phyloP scores from a whole-genome alignment of 352 stramenopile species.

The Phytophthora kernoviae region DNA sequence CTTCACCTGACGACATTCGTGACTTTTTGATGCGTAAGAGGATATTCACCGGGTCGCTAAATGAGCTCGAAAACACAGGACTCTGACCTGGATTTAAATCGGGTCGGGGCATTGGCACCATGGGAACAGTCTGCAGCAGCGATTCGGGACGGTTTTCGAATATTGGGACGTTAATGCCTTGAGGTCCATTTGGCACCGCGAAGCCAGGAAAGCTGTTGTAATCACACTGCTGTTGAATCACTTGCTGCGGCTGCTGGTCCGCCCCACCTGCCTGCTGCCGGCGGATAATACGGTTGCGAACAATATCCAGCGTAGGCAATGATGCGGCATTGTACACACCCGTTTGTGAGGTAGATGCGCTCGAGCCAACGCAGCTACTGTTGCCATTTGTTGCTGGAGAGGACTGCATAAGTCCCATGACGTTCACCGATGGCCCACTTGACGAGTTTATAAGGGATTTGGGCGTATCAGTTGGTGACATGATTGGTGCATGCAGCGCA shows the following conservation, averaged over 20 bases:
- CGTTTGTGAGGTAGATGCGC: slow-evolving; percentile 8
- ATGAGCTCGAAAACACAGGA: slow-evolving; percentile 55
- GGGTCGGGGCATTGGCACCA: slow-evolving; percentile 21
- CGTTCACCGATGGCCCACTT: slow-evolving; percentile 14
- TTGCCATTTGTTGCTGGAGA: slow-evolving; percentile 24
- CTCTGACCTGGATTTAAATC: slow-evolving; percentile 27
- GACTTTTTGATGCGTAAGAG: slow-evolving; percentile 81
- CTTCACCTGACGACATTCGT: slow-evolving; percentile 34
- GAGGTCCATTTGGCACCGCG: slow-evolving; percentile 16
- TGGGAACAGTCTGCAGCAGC: slow-evolving; percentile 21
- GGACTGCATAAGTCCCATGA: slow-evolving; percentile 13
- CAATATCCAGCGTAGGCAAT: slow-evolving; percentile 66
- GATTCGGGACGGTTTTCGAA: slow-evolving; percentile 32
- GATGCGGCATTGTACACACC: slow-evolving; percentile 20
- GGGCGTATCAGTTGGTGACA: slow-evolving; percentile 23
- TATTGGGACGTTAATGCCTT: slow-evolving; percentile 10
- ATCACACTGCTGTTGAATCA: slow-evolving; percentile 27
- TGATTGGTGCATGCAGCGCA: slow-evolving; percentile 26
- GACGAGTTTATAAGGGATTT: slow-evolving; percentile 18
- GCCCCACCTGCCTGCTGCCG: slow-evolving; percentile 36
- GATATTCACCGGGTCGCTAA: slow-evolving; percentile 80
- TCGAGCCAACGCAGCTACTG: slow-evolving; percentile 27
- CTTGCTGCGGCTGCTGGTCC: slow-evolving; percentile 28
- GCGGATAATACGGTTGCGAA: slow-evolving; percentile 68
- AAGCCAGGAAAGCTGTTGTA: slow-evolving; percentile 35